A percentile compares a stretch with the other conserved stretches of the same genome.
phyloP scores from a whole-genome alignment of 768 basidiomycete species.

The Leccinum subtestaceum region DNA sequence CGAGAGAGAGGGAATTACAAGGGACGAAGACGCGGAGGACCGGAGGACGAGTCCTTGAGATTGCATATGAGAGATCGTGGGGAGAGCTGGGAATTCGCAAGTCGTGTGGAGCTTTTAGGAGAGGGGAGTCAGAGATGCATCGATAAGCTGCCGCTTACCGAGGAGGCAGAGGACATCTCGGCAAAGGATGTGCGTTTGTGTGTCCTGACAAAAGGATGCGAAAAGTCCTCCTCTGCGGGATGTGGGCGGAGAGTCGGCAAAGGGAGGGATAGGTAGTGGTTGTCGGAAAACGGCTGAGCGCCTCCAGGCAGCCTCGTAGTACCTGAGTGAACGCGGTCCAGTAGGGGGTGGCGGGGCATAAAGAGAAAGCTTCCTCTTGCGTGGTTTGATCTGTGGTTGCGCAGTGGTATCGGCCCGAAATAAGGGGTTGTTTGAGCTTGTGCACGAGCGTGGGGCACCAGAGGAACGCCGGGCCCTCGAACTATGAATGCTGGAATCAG shows the following conservation, averaged over 20 bases:
- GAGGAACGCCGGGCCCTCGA: slow-evolving; percentile 1
- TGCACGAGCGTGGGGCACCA: slow-evolving; percentile 4
- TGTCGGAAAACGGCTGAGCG: slow-evolving; percentile 24
- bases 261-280: slow-evolving; percentile 8
- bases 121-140: slow-evolving; percentile 20
- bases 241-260: slow-evolving; percentile 24
- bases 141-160: slow-evolving; percentile 15
- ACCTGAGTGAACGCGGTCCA: slow-evolving; percentile 39
- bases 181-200: slow-evolving; percentile 42
- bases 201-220: slow-evolving; percentile 31
- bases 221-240: slow-evolving; percentile 40
- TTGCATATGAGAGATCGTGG: slow-evolving; percentile 63
- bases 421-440: slow-evolving; percentile 12
- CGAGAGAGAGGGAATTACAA: slow-evolving; percentile 48
- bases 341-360: slow-evolving; percentile 46
- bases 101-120: slow-evolving; percentile 7
- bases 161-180: slow-evolving; percentile 47
- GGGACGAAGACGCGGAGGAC: slow-evolving; percentile 76
- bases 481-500: slow-evolving; percentile 8
- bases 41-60: slow-evolving; percentile 42
- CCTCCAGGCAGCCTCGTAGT: slow-evolving; percentile 52
- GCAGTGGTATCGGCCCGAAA: slow-evolving; percentile 15
- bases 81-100: slow-evolving; percentile 34
- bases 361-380: slow-evolving; percentile 32
- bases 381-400: slow-evolving; percentile 15